Conservation (phyloP, 768 basidiomycete genomes). For the Leccinellum albellum region DNA sequence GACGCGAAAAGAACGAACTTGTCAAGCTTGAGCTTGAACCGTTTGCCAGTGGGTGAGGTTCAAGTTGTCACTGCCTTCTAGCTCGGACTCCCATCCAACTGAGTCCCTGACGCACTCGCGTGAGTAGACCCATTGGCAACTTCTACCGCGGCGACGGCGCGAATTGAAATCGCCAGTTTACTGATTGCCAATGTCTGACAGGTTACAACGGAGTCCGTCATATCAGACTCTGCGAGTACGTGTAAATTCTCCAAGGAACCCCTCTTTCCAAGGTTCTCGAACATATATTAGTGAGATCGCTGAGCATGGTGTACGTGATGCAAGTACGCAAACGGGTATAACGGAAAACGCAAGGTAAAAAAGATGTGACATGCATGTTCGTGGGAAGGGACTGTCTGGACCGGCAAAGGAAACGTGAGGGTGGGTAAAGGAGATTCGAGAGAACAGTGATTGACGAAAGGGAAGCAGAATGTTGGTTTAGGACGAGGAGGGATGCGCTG, state of each 20-base stretch:
- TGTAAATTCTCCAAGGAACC: conserved; percentile 14
- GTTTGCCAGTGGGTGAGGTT: not conserved
- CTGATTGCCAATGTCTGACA: not conserved
- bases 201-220: not conserved
- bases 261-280: conserved; percentile 6
- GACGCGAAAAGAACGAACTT: not conserved
- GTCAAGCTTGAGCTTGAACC: not conserved
- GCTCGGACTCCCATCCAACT: not conserved
- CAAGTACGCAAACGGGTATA: conserved; percentile 31
- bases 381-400: too few species aligned
- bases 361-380: conserved; percentile 13
- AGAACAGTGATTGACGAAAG: conserved; percentile 5
- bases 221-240: not conserved
- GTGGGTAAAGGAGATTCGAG: conserved; percentile 7
- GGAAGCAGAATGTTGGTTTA: conserved; percentile 9
- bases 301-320: conserved; percentile 27
- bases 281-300: conserved; percentile 32
- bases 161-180: not conserved
- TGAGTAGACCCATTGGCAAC: not conserved
- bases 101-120: not conserved
- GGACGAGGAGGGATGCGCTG: conserved; percentile 6
- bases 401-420: conserved; percentile 13
- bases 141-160: not conserved
- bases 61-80: not conserved
- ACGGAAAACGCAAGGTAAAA: conserved; percentile 8